Percentiles rank a stretch among this genome's conserved stretches.
phyloP scores from a whole-genome alignment of 2,329 filamentous ascomycete species.

The Diaporthe aspalathi region DNA sequence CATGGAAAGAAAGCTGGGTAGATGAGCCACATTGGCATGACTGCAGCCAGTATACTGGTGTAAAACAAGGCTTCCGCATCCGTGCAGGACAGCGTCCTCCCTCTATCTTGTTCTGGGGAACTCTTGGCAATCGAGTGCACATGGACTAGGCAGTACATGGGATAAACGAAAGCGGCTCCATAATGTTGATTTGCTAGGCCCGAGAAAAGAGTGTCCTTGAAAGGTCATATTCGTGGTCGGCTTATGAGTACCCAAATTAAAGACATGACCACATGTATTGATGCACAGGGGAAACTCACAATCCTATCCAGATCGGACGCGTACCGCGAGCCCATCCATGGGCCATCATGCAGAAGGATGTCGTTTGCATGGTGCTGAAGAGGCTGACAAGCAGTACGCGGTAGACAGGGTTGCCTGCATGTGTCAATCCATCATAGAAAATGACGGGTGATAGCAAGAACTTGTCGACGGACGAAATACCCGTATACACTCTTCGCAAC shows the following conservation, averaged over 20 bases:
- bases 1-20: background rate
- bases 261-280: no score
- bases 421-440: background rate
- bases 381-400: background rate
- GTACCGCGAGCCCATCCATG: no score
- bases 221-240: no score
- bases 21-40: background rate
- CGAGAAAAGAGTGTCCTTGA: no score
- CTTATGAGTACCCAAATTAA: no score
- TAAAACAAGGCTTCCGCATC: background rate
- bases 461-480: background rate
- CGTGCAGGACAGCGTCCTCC: no score
- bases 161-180: background rate
- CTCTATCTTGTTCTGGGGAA: no score
- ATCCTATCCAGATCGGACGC: no score
- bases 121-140: no score
- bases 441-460: background rate
- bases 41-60: background rate
- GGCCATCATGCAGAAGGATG: background rate
- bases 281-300: no score
- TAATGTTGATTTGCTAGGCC: background rate
- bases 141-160: background rate
- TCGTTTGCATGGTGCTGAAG: background rate
- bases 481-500: background rate
- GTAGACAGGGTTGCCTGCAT: background rate